These are phyloP conservation scores for Gillenia trifoliata DNA, from an alignment of 306 rosid species.

Conservation along the genomic window DNA sequence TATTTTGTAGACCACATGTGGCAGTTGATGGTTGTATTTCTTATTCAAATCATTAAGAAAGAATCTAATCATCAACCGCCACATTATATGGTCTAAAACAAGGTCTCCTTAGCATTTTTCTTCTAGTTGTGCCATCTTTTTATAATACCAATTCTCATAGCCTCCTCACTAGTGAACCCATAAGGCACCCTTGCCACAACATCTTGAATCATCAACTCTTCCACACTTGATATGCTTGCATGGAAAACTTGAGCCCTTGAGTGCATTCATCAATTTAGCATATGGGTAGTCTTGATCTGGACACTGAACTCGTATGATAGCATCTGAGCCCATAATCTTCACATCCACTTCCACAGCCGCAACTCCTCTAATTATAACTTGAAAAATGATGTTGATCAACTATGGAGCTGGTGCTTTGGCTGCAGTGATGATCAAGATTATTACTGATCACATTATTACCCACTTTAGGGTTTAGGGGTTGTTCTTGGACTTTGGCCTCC, in stretches of 20 bases:
- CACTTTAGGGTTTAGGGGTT: not conserved
- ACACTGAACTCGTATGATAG: constrained; percentile 38
- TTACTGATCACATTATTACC: too few relatives aligned
- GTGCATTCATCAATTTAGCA: constrained; percentile 43
- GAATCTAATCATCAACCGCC: too few relatives aligned
- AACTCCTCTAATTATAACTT: not conserved
- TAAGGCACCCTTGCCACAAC: constrained; percentile 39
- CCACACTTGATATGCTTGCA: constrained; percentile 40
- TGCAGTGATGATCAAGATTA: not conserved
- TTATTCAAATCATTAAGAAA: too few relatives aligned
- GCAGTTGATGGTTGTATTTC: too few relatives aligned
- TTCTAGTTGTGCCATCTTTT: too few relatives aligned
- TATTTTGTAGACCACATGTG: too few relatives aligned
- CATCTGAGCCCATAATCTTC: constrained; percentile 36
- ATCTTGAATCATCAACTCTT: constrained; percentile 45
- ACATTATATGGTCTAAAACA: too few relatives aligned
- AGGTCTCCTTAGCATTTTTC: too few relatives aligned
- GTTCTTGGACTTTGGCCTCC: constrained; percentile 3
- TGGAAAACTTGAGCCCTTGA: constrained; percentile 33
- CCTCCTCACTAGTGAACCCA: constrained; percentile 23
- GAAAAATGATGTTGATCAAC: not conserved
- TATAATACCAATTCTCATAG: constrained; percentile 26
- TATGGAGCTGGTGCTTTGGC: not conserved
- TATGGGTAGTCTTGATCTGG: constrained; percentile 32
- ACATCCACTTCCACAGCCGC: constrained; percentile 29